Base-by-base conservation (phyloP, 140 eudicot genomes). In the Ambrosia hybrid region DNA sequence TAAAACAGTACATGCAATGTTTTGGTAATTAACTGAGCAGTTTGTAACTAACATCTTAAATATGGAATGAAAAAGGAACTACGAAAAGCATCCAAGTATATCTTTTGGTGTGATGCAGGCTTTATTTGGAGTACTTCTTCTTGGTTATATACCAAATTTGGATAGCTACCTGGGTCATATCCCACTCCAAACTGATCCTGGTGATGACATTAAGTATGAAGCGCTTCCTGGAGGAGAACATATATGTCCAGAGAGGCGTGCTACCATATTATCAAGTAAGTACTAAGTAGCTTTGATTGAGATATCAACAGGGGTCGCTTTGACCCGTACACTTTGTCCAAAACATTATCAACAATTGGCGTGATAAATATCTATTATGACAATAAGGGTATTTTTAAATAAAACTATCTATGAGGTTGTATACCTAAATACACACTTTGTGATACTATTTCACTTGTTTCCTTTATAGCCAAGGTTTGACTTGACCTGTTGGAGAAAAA, bases 161-260 rank as follows among this genome's bases (percentile, higher is more conserved):
- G 96, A 93, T 83, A 87, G 88, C 56, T 93, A 93, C 73, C 76
- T 85, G 14, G 89, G 86, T 39, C 84, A 90, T 76, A 66, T 89
- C 70, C 94, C 96, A 26, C 69, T 90, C 61, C 82, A 67, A 73
- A 62, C 67, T 52, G 99, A 86, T 66, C 51, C 82, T 66, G 15
- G 53, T 74, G 96, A 84, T 53, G 81, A 84, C 77, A 66, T 78
- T 61, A 84, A 83, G 65, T 90, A 93, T 84, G 91, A 87, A 77
- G 94, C 81, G 79, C 96, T 90, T 84, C 86, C 74, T 70, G 97
- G 90, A 73, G 94, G 78, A 43, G 99, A 93, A 84, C 86, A 85
- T 62, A 81, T 93, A 43, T 93, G 97, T 80, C 99, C 99, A 21
- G 99, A 93, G 87, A 90, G 96, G 78, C 85, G 81, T 70, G 97